Conservation (phyloP, 176 grass and related monocot genomes). For the Zoysia pacifica region DNA sequence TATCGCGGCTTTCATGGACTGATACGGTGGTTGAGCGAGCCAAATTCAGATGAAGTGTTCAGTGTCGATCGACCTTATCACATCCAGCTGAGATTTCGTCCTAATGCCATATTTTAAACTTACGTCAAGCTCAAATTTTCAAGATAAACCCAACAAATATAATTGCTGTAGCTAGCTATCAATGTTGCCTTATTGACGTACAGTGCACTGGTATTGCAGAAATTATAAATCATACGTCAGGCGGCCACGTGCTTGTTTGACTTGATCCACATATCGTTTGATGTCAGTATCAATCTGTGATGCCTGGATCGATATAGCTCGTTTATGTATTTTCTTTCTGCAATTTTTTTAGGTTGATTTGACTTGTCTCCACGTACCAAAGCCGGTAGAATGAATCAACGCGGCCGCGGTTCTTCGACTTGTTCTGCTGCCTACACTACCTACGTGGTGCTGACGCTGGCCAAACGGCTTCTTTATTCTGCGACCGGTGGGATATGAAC, state of each 20-base stretch:
- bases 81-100: too few species aligned
- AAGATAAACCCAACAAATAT: too few species aligned
- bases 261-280: background rate
- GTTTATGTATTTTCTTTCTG: too few species aligned
- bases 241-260: conserved; percentile 35
- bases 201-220: background rate
- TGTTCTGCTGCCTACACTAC: background rate
- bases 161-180: too few species aligned
- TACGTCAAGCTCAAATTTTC: too few species aligned
- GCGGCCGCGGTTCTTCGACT: background rate
- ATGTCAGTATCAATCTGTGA: conserved; percentile 14
- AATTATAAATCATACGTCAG: background rate
- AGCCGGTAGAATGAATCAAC: background rate
- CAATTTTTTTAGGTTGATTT: background rate
- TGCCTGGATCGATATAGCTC: too few species aligned
- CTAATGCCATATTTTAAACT: too few species aligned
- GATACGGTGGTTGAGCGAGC: too few species aligned
- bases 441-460: conserved; percentile 7
- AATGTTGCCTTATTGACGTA: background rate
- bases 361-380: conserved; percentile 2
- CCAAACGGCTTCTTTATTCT: background rate
- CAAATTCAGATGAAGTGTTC: too few species aligned
- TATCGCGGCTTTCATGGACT: too few species aligned
- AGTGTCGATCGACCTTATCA: too few species aligned
- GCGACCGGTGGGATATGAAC: background rate